Conservation (phyloP, 441 rosid species). For the Mallotus japonicus region DNA sequence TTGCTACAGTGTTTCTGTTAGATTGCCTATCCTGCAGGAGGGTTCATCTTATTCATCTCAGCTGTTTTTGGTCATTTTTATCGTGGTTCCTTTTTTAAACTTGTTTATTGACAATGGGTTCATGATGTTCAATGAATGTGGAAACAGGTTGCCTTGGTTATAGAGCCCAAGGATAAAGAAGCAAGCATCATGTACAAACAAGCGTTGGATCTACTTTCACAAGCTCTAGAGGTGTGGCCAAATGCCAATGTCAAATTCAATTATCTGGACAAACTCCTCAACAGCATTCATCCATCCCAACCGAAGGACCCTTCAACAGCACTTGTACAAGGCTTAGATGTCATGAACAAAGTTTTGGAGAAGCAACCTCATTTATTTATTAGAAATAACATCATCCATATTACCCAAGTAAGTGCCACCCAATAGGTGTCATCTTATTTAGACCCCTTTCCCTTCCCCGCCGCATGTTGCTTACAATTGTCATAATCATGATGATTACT, state of each 20-base stretch:
- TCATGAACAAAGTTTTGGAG: slow-evolving; percentile 98
- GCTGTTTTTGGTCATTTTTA: neutral
- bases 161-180: slow-evolving; percentile 99
- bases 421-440: slow-evolving; percentile 24
- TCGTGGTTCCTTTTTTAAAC: neutral
- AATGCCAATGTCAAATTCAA: slow-evolving; percentile 93
- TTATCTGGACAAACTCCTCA: slow-evolving; percentile 85
- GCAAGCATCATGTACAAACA: slow-evolving; percentile 88
- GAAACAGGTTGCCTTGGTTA: slow-evolving; percentile 92
- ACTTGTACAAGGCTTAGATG: slow-evolving; percentile 95
- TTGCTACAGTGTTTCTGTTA: neutral
- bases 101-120: neutral
- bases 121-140: slow-evolving; percentile 16
- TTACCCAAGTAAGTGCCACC: slow-evolving; percentile 67
- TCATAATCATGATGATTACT: neutral
- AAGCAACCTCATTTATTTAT: slow-evolving; percentile 95
- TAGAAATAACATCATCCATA: slow-evolving; percentile 84
- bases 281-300: slow-evolving; percentile 88
- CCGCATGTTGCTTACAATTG: neutral
- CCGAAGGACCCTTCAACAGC: slow-evolving; percentile 93
- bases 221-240: slow-evolving; percentile 99
- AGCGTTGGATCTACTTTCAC: slow-evolving; percentile 88
- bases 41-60: neutral
- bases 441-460: too few species aligned
- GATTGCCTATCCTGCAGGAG: neutral